Base-by-base conservation (phyloP, 23 red algal genomes). In the Gracilaria domingensis region DNA sequence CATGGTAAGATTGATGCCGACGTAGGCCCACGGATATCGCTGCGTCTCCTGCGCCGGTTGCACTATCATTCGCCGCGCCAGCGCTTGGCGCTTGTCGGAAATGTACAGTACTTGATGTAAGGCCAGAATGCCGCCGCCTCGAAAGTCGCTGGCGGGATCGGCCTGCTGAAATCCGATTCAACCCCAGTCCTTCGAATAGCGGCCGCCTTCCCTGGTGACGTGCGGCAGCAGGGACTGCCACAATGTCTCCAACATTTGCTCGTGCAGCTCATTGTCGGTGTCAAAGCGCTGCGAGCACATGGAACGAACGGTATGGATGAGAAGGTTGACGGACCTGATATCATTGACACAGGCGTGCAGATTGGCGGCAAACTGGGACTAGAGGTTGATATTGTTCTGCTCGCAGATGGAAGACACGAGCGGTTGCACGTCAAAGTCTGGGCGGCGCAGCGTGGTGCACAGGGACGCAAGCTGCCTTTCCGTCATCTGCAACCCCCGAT, bases 91-190 rank as follows among this genome's bases (percentile, higher is more conserved):
- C 11, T 93, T 84, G 13, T 61, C 29, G 13, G 96, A 84, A 48
- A 98, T 93, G 60, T 87, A 95, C 25, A 93, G n/a, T 34, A 98
- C 42, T 65, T 98, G 96, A 24, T 95, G 44, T 11, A 98, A 79
- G 23, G 85, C 89, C 4, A 95, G 82, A 29, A 98, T 62, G 3
- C 96, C 96, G 16, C 86, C 91, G 53, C 96, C 91, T 28, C 96
- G 80, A 49, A 98, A 98, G 61, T 98, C 96, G 48, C 93, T 95
- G 21, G 79, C 71, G 14, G 96, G 96, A 55, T 98, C 96, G 53
- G 82, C 64, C 35, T 91, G 93, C 45, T 98, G 96, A 67, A 98
- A 98, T 9, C 96, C 96, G n/a, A 98, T 73, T 12, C 66, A 40
- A 0, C 45, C 66, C 96, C 96, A 98, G 18, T 83, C 96, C 29